phyloP scores from a whole-genome alignment of 176 grass and related monocot genomes.

The Musa itinerans region DNA sequence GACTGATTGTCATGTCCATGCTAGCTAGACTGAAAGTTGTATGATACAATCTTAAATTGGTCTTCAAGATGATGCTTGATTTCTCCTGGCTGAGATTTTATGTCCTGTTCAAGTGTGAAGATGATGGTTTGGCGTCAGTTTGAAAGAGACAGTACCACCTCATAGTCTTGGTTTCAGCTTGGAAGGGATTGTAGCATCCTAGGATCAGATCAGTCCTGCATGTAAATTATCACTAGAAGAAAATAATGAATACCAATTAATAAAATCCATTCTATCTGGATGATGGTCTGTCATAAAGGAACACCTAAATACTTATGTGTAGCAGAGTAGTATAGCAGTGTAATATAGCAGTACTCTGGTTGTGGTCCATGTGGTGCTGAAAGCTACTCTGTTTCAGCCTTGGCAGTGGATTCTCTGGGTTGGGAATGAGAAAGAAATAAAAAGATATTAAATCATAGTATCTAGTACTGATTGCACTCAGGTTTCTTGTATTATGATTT shows the following conservation, averaged over 20 bases:
- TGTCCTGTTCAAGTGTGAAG: not conserved
- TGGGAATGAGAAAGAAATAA: not conserved
- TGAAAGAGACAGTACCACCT: not conserved
- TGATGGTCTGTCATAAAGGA: not conserved
- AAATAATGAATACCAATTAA: not conserved
- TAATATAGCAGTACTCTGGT: not conserved
- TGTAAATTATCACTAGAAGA: not conserved
- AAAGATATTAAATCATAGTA: not conserved
- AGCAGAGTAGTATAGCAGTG: no score
- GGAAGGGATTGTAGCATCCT: no score
- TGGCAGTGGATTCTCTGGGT: not conserved
- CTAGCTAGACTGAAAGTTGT: not conserved
- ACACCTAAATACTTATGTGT: not conserved
- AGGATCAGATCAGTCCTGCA: not conserved
- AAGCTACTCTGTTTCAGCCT: not conserved
- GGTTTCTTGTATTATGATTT: not conserved
- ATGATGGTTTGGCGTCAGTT: not conserved
- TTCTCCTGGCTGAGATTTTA: not conserved
- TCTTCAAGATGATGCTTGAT: not conserved
- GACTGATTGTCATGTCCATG: not conserved
- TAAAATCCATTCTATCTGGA: not conserved
- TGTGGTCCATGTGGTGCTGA: not conserved
- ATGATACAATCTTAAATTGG: not conserved
- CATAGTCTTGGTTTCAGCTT: no score
- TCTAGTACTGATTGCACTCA: no score